Percentiles rank a stretch among this genome's conserved stretches.
Conservation (phyloP, 768 basidiomycete genomes). For the Coprinellus micaceus region DNA sequence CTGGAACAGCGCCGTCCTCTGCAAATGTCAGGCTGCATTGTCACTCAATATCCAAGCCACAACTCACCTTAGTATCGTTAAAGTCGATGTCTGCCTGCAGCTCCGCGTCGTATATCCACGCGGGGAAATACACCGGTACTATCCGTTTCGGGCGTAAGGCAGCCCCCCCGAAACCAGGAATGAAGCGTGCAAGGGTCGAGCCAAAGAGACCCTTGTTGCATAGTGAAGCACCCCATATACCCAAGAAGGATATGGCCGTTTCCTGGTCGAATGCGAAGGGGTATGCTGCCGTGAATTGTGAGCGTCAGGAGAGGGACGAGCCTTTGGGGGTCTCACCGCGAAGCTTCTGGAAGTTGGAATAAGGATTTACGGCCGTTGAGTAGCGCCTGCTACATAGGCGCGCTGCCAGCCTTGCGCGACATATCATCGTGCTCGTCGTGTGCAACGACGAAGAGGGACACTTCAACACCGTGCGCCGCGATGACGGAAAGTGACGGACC, state of each 20-base stretch:
- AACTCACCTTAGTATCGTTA: slow-evolving; percentile 26
- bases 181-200: slow-evolving; percentile 31
- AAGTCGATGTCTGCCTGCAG: slow-evolving; percentile 35
- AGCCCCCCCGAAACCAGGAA: slow-evolving; percentile 32
- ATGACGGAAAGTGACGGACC: background rate
- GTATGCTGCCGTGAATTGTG: slow-evolving; percentile 33
- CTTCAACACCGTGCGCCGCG: background rate
- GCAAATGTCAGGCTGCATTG: too few species aligned
- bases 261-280: slow-evolving; percentile 49
- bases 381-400: background rate
- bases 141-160: slow-evolving; percentile 43
- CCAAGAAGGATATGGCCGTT: slow-evolving; percentile 40
- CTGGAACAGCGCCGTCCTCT: slow-evolving; percentile 32
- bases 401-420: background rate
- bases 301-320: background rate
- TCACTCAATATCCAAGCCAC: too few species aligned
- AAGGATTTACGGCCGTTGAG: slow-evolving; percentile 13
- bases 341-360: slow-evolving; percentile 31
- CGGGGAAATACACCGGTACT: slow-evolving; percentile 57
- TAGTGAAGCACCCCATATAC: slow-evolving; percentile 26
- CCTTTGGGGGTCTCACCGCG: slow-evolving; percentile 27
- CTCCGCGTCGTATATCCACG: slow-evolving; percentile 59
- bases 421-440: slow-evolving; percentile 8
- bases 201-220: slow-evolving; percentile 21
- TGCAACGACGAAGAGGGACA: background rate